Conservation (phyloP, 2,329 filamentous ascomycete species). For the Zymoseptoria pseudotritici region DNA sequence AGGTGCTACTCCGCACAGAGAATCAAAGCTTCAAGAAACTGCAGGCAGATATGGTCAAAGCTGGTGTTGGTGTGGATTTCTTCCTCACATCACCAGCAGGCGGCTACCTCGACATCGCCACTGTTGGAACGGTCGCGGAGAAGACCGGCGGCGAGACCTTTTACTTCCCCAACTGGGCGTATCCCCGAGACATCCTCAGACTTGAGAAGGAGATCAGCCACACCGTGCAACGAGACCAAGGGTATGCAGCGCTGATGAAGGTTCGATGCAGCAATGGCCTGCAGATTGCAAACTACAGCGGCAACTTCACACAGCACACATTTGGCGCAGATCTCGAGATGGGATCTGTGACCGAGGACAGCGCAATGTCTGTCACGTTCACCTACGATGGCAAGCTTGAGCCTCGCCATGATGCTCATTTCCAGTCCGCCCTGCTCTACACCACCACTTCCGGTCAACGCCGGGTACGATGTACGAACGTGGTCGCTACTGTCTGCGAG, state of each 20-base stretch:
- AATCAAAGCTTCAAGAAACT: slow-evolving; percentile 81
- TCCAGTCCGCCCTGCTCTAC: slow-evolving; percentile 91
- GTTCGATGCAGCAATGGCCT: slow-evolving; percentile 95
- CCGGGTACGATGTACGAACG: slow-evolving; percentile 84
- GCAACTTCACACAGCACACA: slow-evolving; percentile 92
- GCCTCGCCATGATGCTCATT: slow-evolving; percentile 90
- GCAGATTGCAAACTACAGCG: slow-evolving; percentile 88
- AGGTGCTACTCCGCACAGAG: slow-evolving; percentile 85
- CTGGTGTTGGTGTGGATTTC: slow-evolving; percentile 84
- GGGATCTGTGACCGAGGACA: slow-evolving; percentile 85
- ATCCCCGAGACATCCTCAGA: slow-evolving; percentile 75
- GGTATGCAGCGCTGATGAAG: slow-evolving; percentile 95
- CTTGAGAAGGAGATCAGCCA: slow-evolving; percentile 80
- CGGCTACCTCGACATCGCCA: slow-evolving; percentile 86
- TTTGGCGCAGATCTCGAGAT: slow-evolving; percentile 94
- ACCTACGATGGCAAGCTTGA: slow-evolving; percentile 97
- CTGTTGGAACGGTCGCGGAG: slow-evolving; percentile 78
- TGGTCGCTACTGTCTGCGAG: slow-evolving; percentile 87
- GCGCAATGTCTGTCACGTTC: slow-evolving; percentile 85
- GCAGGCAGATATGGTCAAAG: slow-evolving; percentile 78
- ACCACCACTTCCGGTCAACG: slow-evolving; percentile 85
- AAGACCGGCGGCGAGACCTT: slow-evolving; percentile 92
- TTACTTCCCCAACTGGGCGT: slow-evolving; percentile 94
- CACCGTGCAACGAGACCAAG: slow-evolving; percentile 79
- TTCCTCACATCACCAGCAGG: slow-evolving; percentile 88